Conservation (phyloP, 2,329 filamentous ascomycete genomes). For the Aspergillus ustus region DNA sequence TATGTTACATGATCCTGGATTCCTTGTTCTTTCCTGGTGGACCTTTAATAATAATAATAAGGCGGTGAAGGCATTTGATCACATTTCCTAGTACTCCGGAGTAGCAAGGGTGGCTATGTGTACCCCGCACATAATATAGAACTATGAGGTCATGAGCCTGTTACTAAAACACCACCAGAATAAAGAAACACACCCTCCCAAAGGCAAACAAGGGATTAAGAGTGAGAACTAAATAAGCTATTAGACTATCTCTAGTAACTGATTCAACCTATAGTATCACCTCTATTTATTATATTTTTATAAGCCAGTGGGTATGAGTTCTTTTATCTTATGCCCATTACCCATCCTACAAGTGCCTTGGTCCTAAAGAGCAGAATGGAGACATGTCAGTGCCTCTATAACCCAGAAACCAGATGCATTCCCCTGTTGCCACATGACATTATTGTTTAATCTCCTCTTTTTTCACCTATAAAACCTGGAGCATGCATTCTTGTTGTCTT, state of each 20-base stretch:
- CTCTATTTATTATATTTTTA: not conserved
- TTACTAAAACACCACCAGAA: not conserved
- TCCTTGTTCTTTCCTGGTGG: not conserved
- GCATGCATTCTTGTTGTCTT: not conserved
- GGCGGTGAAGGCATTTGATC: not conserved
- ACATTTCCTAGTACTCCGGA: not conserved
- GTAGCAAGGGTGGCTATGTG: not conserved
- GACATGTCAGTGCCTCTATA: not conserved
- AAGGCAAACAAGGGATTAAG: not conserved
- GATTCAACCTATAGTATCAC: no score
- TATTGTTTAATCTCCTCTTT: not conserved
- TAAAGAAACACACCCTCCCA: not conserved
- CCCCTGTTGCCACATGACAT: not conserved
- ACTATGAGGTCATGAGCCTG: constrained; percentile 15
- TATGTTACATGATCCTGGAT: not conserved
- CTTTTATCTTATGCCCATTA: not conserved
- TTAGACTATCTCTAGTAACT: no score
- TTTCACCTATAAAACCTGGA: not conserved
- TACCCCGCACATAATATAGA: constrained; percentile 7
- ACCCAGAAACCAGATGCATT: not conserved
- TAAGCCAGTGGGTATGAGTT: not conserved
- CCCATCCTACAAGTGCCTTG: not conserved
- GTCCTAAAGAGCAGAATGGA: not conserved
- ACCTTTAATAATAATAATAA: not conserved
- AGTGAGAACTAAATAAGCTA: not conserved